A percentile compares a stretch with the other conserved stretches of the same genome.
phyloP scores from a whole-genome alignment of 2,329 filamentous ascomycete species.

The Diplodia mutila region DNA sequence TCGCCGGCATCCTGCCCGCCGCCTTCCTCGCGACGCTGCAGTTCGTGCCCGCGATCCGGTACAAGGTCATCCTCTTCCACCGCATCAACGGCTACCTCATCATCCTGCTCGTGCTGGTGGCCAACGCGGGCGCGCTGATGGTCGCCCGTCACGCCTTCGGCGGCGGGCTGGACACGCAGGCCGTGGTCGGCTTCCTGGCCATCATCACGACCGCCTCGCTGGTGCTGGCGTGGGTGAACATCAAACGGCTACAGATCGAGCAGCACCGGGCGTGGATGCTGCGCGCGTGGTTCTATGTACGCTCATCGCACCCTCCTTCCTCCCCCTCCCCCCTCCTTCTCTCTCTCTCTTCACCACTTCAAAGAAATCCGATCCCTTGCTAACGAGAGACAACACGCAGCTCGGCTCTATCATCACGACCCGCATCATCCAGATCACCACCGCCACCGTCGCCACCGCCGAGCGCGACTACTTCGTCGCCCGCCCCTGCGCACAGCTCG shows the following conservation, averaged over 20 bases:
- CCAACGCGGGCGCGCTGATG: conserved; percentile 57
- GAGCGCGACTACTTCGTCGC: conserved; percentile 35
- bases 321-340: background rate
- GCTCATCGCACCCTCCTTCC: background rate
- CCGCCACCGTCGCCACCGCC: conserved; percentile 46
- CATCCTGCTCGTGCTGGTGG: conserved; percentile 52
- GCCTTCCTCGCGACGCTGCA: conserved; percentile 47
- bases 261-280: conserved; percentile 69
- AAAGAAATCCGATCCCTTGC: too few species aligned
- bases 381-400: conserved; percentile 33
- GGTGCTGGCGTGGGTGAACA: conserved; percentile 57
- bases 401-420: conserved; percentile 58
- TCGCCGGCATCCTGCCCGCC: conserved; percentile 46
- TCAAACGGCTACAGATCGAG: conserved; percentile 64
- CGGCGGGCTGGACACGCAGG: conserved; percentile 57
- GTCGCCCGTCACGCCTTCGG: conserved; percentile 58
- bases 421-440: conserved; percentile 54
- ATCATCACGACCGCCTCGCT: conserved; percentile 52
- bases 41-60: conserved; percentile 50
- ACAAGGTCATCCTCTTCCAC: conserved; percentile 58
- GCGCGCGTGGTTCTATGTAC: conserved; percentile 42
- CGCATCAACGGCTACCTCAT: conserved; percentile 64
- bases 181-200: conserved; percentile 48
- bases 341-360: too few species aligned
- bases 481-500: background rate